A percentile compares a stretch with the other conserved stretches of the same genome.
These are phyloP conservation scores for Hymenoscyphus salicellus DNA, from an alignment of 2,329 filamentous ascomycete genomes.

Conservation along the genomic window DNA sequence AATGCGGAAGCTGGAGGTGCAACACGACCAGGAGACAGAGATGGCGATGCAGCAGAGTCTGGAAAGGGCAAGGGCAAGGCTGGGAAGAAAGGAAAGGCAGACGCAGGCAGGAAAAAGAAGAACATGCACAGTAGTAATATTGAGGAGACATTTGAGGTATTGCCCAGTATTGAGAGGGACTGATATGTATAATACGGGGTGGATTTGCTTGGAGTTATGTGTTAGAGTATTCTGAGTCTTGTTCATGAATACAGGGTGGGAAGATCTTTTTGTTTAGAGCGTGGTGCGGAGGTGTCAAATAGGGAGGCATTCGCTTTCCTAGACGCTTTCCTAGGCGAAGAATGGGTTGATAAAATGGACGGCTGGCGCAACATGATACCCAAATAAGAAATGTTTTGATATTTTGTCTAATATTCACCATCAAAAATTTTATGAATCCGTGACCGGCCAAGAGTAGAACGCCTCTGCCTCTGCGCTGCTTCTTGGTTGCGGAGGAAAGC, in stretches of 20 bases:
- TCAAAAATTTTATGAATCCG: not conserved
- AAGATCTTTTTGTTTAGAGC: not conserved
- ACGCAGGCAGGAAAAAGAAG: conserved; percentile 28
- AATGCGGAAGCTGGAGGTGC: conserved; percentile 16
- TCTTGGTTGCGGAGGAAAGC: too few species aligned
- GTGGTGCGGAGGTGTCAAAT: not conserved
- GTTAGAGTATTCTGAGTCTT: not conserved
- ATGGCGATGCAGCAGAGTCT: conserved; percentile 24
- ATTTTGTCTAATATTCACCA: not conserved
- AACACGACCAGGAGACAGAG: conserved; percentile 19
- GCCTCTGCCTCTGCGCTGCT: too few species aligned
- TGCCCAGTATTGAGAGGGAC: conserved; percentile 26
- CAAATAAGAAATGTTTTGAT: not conserved
- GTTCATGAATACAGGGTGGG: not conserved
- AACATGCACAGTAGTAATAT: conserved; percentile 29
- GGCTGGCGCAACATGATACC: conserved; percentile 2
- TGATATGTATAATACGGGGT: not conserved
- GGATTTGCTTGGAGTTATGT: not conserved
- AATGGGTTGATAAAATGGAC: not conserved
- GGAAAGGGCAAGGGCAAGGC: conserved; percentile 10
- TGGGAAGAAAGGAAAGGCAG: conserved; percentile 19
- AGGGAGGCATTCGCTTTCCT: not conserved
- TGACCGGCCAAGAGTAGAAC: not conserved
- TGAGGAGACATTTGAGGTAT: conserved; percentile 33
- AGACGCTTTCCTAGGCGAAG: not conserved